Percentiles rank a stretch among this genome's conserved stretches.
Evolutionary conservation across 768 basidiomycete genomes (phyloP).

Genomic region (Boletus edulis): DNA sequence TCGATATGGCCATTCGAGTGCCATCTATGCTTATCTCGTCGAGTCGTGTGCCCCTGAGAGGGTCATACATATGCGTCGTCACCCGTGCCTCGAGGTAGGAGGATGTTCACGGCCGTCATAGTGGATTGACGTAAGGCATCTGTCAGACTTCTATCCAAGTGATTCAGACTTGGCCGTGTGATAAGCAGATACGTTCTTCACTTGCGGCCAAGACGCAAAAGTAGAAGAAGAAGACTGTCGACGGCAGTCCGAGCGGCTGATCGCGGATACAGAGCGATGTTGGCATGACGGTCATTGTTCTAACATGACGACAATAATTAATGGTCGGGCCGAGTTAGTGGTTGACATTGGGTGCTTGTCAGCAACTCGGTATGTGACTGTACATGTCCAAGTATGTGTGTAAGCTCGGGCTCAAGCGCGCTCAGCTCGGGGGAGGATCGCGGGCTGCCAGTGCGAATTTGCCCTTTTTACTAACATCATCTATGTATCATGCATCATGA

Average conservation of each 20-base stretch:
- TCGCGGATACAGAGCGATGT: conserved; percentile 6
- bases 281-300: neutral
- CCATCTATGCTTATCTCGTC: too few species aligned
- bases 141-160: conserved; percentile 2
- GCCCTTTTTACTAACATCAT: too few species aligned
- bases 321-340: too few species aligned
- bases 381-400: too few species aligned
- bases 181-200: conserved; percentile 4
- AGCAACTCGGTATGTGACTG: too few species aligned
- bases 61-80: neutral
- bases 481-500: too few species aligned
- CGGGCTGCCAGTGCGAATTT: neutral
- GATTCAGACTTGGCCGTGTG: neutral
- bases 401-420: too few species aligned
- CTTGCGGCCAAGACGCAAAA: too few species aligned
- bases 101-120: neutral
- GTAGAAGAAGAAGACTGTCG: neutral
- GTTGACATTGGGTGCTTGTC: too few species aligned
- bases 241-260: neutral
- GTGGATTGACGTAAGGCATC: conserved; percentile 10
- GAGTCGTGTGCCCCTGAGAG: neutral
- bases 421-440: conserved; percentile 6
- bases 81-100: conserved; percentile 15
- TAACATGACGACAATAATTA: too few species aligned
- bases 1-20: conserved; percentile 2